Evolutionary conservation across 1,284 basidiomycete species (phyloP), one percentile per base, ranked within the genome.

Genomic region (Earliella scabrosa): DNA sequence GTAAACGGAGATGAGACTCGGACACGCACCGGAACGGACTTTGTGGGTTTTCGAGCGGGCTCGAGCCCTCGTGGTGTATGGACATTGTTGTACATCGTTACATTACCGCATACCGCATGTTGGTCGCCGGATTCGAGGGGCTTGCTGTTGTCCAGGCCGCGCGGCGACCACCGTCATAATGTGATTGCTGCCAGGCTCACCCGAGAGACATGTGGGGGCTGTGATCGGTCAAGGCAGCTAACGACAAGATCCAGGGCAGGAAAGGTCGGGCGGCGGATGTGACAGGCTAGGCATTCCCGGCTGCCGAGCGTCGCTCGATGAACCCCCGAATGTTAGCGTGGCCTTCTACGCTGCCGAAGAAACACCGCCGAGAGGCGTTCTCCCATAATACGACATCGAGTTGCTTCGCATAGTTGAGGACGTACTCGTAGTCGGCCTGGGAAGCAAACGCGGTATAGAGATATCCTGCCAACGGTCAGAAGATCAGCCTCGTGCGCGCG

Each of bases 371-470:
- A 29, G 76, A 66, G 24, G 80, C 65, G 64, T 83, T 87, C 75
- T 91, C 86, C 90, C 90, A 95, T 45, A 96, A 66, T 23, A 97
- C 86, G 36, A 93, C 87, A 52, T 85, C 86, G 32, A 96, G 75
- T 68, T 93, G 84, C 66, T 85, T 86, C 21, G 95, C 95, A 66
- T 97, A 97, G 64, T 89, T 85, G 41, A 93, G 76, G 8, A 96
- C 93, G 61, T 92, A 85, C 59, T 93, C 88, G 72, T 92, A 97
- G 74, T 97, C 94, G 26, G 87, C 87, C 66, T 88, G 84, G 27
- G 93, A 92, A 40, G 88, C 85, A 69, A 97, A 97, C 46, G 90
- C 87, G 38, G 87, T 93, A 74, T 96, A 97, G 36, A 97, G 81
- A 71, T 87, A 93, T 35, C 93, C 95, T 93, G 71, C 38, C 51